These are phyloP conservation scores for Pseudopithomyces maydicus DNA, from an alignment of 2,329 filamentous ascomycete genomes.

Conservation along the genomic window DNA sequence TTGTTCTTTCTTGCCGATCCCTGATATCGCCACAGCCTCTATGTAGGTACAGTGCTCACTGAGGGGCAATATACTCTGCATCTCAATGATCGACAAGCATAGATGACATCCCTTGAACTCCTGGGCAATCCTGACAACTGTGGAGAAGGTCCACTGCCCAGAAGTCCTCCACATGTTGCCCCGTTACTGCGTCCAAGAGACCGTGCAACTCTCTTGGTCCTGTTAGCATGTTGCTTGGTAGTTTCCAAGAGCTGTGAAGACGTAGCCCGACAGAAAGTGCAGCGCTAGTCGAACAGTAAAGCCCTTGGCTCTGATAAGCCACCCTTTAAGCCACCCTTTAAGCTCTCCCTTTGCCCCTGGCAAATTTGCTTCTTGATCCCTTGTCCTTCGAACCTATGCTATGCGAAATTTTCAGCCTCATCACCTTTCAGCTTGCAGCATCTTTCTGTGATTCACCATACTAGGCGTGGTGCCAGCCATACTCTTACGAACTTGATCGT, in stretches of 20 bases:
- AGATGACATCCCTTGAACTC: conserved; percentile 11
- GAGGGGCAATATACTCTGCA: neutral
- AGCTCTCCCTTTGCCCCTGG: neutral
- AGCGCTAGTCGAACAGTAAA: neutral
- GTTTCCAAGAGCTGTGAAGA: conserved; percentile 2
- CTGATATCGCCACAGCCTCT: neutral
- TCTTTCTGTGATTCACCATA: too few species aligned
- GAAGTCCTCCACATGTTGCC: conserved; percentile 13
- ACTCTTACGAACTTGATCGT: too few species aligned
- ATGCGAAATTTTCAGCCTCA: neutral
- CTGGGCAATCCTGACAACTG: conserved; percentile 10
- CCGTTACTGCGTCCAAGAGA: conserved; percentile 15
- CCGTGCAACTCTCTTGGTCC: conserved; percentile 16
- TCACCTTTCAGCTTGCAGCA: neutral
- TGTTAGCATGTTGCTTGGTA: conserved; percentile 5
- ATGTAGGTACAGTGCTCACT: neutral
- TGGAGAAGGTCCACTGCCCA: conserved; percentile 21
- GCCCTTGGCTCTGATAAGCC: neutral
- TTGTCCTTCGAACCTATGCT: too few species aligned
- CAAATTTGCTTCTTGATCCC: neutral
- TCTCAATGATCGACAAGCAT: neutral
- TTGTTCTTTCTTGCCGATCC: neutral
- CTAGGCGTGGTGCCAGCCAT: too few species aligned
- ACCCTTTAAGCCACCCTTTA: too few species aligned
- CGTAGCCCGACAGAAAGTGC: neutral